Evolutionary conservation across 2,329 filamentous ascomycete genomes (phyloP).

Genomic region (Ophiostoma sp.): DNA sequence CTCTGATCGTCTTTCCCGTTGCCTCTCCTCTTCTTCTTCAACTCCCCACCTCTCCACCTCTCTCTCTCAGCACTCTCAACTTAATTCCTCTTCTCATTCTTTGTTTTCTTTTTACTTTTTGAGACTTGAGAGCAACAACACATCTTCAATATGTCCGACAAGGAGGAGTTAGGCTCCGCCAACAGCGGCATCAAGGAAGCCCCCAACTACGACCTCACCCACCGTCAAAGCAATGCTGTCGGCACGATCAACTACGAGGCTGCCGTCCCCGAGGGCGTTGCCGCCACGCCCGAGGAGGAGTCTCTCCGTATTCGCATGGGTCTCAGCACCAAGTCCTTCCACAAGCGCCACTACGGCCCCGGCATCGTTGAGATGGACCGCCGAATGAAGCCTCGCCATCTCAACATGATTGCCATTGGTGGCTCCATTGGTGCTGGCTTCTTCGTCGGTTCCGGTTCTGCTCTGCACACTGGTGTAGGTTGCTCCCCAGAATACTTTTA

Average conservation of each 20-base stretch:
- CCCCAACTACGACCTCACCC: slow-evolving; percentile 20
- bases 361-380: slow-evolving; percentile 43
- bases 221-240: slow-evolving; percentile 1
- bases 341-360: slow-evolving; percentile 41
- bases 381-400: slow-evolving; percentile 32
- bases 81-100: background rate
- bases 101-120: background rate
- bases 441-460: slow-evolving; percentile 59
- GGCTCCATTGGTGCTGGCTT: slow-evolving; percentile 62
- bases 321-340: slow-evolving; percentile 45
- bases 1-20: background rate
- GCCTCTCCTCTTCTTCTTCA: background rate
- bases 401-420: slow-evolving; percentile 37
- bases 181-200: background rate
- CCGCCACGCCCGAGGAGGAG: slow-evolving; percentile 31
- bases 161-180: slow-evolving; percentile 19
- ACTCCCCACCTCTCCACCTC: background rate
- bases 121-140: background rate
- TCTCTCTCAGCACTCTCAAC: background rate
- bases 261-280: slow-evolving; percentile 8
- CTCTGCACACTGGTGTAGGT: slow-evolving; percentile 49
- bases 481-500: background rate
- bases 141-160: slow-evolving; percentile 24
- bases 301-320: slow-evolving; percentile 44
- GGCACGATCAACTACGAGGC: background rate